Conservation (phyloP, 2,329 filamentous ascomycete species). For the Ascochyta fabae region DNA sequence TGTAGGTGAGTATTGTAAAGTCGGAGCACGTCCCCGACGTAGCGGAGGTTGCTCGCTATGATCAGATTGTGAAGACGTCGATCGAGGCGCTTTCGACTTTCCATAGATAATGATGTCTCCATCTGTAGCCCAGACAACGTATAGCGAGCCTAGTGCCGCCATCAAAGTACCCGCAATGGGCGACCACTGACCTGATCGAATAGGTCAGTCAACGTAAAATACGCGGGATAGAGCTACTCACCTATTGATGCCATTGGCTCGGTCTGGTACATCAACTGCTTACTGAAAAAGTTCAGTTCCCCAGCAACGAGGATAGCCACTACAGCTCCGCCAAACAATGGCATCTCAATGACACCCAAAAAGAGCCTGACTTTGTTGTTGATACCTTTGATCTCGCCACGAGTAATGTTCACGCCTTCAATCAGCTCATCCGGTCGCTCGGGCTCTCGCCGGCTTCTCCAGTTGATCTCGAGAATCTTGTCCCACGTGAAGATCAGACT, state of each 20-base stretch:
- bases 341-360: conserved; percentile 59
- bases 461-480: conserved; percentile 69
- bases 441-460: conserved; percentile 56
- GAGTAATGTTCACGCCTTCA: conserved; percentile 63
- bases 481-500: conserved; percentile 68
- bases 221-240: not conserved
- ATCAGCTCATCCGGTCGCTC: conserved; percentile 52
- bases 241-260: conserved; percentile 68
- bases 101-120: not conserved
- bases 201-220: not conserved
- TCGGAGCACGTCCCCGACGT: conserved; percentile 30
- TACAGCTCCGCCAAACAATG: conserved; percentile 65
- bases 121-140: conserved; percentile 54
- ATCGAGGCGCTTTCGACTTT: not conserved
- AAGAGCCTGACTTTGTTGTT: conserved; percentile 46
- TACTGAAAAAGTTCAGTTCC: conserved; percentile 69
- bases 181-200: conserved; percentile 58
- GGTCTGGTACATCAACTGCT: conserved; percentile 63
- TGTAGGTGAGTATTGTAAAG: conserved; percentile 2
- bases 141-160: conserved; percentile 65
- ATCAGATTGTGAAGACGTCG: conserved; percentile 1
- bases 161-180: conserved; percentile 65
- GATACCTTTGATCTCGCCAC: conserved; percentile 55
- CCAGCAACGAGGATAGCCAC: conserved; percentile 66
- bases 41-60: not conserved